phyloP scores from a whole-genome alignment of 768 basidiomycete species.

The Rhizopogon salebrosus region DNA sequence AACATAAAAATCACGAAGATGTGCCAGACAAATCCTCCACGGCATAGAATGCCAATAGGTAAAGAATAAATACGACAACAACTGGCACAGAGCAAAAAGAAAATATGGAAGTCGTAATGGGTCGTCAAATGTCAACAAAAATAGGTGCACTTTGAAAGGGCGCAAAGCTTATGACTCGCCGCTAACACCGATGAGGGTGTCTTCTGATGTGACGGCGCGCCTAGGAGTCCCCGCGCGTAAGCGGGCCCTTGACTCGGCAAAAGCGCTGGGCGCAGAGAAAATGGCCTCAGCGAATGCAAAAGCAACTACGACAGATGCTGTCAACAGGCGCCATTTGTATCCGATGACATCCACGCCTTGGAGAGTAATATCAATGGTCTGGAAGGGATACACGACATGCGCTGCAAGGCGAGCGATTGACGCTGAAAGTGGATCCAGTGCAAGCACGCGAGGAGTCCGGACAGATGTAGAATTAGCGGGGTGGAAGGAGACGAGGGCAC shows the following conservation, averaged over 20 bases:
- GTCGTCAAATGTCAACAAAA: background rate
- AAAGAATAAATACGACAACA: constrained; percentile 1
- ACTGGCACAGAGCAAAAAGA: constrained; percentile 15
- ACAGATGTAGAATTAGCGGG: constrained; percentile 29
- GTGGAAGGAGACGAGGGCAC: constrained; percentile 59
- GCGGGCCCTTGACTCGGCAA: constrained; percentile 24
- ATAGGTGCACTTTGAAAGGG: background rate
- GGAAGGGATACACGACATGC: constrained; percentile 54
- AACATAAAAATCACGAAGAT: background rate
- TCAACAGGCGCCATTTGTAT: constrained; percentile 48
- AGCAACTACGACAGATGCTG: constrained; percentile 49
- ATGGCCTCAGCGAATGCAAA: constrained; percentile 70
- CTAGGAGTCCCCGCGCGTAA: constrained; percentile 17
- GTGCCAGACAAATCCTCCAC: background rate
- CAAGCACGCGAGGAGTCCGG: constrained; percentile 17
- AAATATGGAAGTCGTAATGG: constrained; percentile 4
- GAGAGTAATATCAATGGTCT: constrained; percentile 11
- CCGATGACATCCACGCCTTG: constrained; percentile 52
- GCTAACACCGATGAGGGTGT: background rate
- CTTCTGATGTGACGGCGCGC: constrained; percentile 18
- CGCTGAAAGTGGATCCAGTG: constrained; percentile 59
- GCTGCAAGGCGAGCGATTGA: constrained; percentile 61
- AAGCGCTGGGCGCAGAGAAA: constrained; percentile 37
- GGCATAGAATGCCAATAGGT: background rate
- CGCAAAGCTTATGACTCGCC: constrained; percentile 2